A percentile compares a stretch with the other conserved stretches of the same genome.
Conservation (phyloP, 2,329 filamentous ascomycete genomes). For the Pseudocercospora macadamiae region DNA sequence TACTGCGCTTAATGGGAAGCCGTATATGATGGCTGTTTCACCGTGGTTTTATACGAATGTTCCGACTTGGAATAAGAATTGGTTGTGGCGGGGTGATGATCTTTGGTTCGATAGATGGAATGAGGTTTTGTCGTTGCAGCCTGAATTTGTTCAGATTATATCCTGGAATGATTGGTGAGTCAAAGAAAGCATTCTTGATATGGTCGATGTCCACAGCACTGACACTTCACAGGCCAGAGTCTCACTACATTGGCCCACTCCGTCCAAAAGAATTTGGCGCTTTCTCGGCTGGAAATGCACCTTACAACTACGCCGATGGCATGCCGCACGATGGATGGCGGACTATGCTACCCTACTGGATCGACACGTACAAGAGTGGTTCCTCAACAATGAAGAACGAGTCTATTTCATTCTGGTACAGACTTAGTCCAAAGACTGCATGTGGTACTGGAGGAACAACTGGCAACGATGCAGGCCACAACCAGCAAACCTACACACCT, state of each 20-base stretch:
- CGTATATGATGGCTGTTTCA: slow-evolving; percentile 54
- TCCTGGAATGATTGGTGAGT: slow-evolving; percentile 63
- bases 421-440: slow-evolving; percentile 40
- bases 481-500: slow-evolving; percentile 22
- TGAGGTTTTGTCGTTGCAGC: slow-evolving; percentile 54
- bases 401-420: slow-evolving; percentile 49
- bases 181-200: too few relatives aligned
- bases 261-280: slow-evolving; percentile 13
- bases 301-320: slow-evolving; percentile 52
- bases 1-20: slow-evolving; percentile 44
- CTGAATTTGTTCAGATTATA: slow-evolving; percentile 58
- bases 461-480: slow-evolving; percentile 39
- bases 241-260: slow-evolving; percentile 54
- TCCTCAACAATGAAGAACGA: slow-evolving; percentile 37
- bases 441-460: slow-evolving; percentile 45
- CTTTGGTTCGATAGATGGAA: slow-evolving; percentile 65
- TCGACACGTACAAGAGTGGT: slow-evolving; percentile 55
- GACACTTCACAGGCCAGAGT: slow-evolving; percentile 42
- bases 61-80: slow-evolving; percentile 61
- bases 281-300: slow-evolving; percentile 40
- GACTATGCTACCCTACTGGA: slow-evolving; percentile 54
- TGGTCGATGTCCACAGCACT: not conserved
- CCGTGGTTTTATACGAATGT: slow-evolving; percentile 62
- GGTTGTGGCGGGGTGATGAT: slow-evolving; percentile 64
- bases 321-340: slow-evolving; percentile 58